Evolutionary conservation across 129 eudicot species (phyloP).

Genomic region (Pulicaria dysenterica): DNA sequence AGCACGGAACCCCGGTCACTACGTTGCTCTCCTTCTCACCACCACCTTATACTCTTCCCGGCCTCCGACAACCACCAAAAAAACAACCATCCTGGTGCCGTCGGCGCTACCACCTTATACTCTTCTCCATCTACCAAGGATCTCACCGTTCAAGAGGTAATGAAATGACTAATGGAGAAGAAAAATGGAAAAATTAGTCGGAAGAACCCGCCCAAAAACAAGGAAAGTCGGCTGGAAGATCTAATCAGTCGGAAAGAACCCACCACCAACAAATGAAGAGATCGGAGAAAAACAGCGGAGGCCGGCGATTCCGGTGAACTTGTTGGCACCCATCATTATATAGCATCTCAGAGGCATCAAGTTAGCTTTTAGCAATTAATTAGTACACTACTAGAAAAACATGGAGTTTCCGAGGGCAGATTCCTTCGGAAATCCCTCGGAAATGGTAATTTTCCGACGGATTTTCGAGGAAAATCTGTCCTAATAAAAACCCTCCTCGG

Average conservation of each 20-base stretch:
- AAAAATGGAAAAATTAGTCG: slow-evolving; percentile 59
- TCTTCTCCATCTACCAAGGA: slow-evolving; percentile 74
- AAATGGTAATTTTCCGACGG: too few species aligned
- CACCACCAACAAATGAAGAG: slow-evolving; percentile 49
- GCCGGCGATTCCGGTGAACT: slow-evolving; percentile 25
- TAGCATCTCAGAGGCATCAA: slow-evolving; percentile 79
- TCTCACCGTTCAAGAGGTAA: slow-evolving; percentile 74
- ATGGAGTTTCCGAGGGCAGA: too few species aligned
- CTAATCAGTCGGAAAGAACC: slow-evolving; percentile 37
- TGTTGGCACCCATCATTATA: slow-evolving; percentile 77
- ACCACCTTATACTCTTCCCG: slow-evolving; percentile 63
- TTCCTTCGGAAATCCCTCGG: too few species aligned
- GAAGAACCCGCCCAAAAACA: slow-evolving; percentile 25
- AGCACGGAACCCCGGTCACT: slow-evolving; percentile 96
- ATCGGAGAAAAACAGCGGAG: slow-evolving; percentile 50
- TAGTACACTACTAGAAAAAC: too few species aligned
- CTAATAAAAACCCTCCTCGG: too few species aligned
- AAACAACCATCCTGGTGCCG: neutral
- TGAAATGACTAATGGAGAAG: slow-evolving; percentile 90
- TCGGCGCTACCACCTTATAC: slow-evolving; percentile 3
- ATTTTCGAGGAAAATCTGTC: too few species aligned
- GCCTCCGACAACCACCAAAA: slow-evolving; percentile 3
- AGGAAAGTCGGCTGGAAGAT: slow-evolving; percentile 35
- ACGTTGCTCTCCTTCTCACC: slow-evolving; percentile 90
- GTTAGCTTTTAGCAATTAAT: slow-evolving; percentile 38